Base-by-base conservation (phyloP, 2,329 filamentous ascomycete genomes). In the Sphaerulina vaccinii region DNA sequence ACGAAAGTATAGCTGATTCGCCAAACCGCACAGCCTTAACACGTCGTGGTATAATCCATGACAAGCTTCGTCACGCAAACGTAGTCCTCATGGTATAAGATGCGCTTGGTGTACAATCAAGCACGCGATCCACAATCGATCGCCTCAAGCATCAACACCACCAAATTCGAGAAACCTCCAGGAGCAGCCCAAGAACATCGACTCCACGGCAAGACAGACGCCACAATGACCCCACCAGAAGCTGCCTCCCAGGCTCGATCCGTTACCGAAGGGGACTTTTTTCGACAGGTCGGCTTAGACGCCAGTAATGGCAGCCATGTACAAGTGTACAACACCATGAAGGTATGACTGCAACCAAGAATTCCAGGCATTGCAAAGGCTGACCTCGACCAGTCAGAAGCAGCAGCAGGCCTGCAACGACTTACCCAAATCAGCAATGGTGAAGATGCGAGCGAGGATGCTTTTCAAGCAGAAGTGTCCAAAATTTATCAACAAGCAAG, bases 391-490 rank as follows among this genome's bases (percentile, higher is more conserved):
- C 23, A 49, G 45, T 11, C 8, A 18, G 45, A 49, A 16, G 45
- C 36, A 16, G 13, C 24, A 21, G 36, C 15, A n/a, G 45, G 45
- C 22, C 45, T 49, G 45, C 45, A 40, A 19, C 45, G 24, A 11
- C 29, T 49, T 36, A 32, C 22, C 22, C 33, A 15, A n/a, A 10
- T 24, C 18, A 37, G 24, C 21, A 27, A 24, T 15, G 18, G 19
- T 8, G 36, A 32, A 3, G 36, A 49, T n/a, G 22, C 36, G 11
- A 70, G 69, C 15, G 74, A 75, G 57, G 71, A 72, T 7, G 71
- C 69, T 10, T 73, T 69, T 50, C 73, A 75, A 47, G 58, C 57
- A 18, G 69, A 75, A 52, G 67, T 73, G 23, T 38, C 72, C 49
- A 63, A 57, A 15, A 66, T 75, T 18, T 73, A 70, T 52, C 59